These are phyloP conservation scores for Xylaria longipes DNA, from an alignment of 495 filamentous ascomycete genomes.

Conservation along the genomic window DNA sequence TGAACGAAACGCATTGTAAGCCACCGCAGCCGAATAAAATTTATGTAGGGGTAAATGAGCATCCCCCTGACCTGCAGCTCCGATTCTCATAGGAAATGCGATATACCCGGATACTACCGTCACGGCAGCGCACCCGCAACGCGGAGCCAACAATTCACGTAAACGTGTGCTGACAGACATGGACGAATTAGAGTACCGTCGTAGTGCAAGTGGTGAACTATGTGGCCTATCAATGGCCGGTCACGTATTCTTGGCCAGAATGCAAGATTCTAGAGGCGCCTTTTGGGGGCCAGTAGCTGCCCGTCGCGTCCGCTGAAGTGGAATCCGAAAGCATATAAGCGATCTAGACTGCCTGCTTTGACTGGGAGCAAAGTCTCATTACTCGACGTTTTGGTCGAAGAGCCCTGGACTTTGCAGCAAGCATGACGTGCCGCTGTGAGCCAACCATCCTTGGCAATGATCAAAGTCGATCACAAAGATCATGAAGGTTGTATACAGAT, in stretches of 20 bases:
- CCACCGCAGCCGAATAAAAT: slow-evolving; percentile 14
- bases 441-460: neutral
- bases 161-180: slow-evolving; percentile 20
- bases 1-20: neutral
- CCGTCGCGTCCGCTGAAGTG: slow-evolving; percentile 11
- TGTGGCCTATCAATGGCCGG: slow-evolving; percentile 12
- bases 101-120: slow-evolving; percentile 46
- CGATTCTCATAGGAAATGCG: slow-evolving; percentile 23
- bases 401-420: slow-evolving; percentile 9
- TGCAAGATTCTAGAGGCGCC: slow-evolving; percentile 26
- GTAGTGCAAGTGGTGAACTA: slow-evolving; percentile 22
- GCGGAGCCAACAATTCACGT: slow-evolving; percentile 4
- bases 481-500: slow-evolving; percentile 1
- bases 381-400: slow-evolving; percentile 2
- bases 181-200: slow-evolving; percentile 15
- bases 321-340: slow-evolving; percentile 12
- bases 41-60: slow-evolving; percentile 24
- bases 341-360: slow-evolving; percentile 25
- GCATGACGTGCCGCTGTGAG: slow-evolving; percentile 1
- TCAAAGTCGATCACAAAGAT: slow-evolving; percentile 18
- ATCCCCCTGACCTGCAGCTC: slow-evolving; percentile 21
- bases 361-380: neutral
- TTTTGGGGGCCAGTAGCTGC: slow-evolving; percentile 16
- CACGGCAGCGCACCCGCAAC: slow-evolving; percentile 28
- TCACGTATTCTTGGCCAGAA: slow-evolving; percentile 2